Percentiles rank a stretch among this genome's conserved stretches.
phyloP scores from a whole-genome alignment of 1,284 basidiomycete genomes.

The Tetrapyrgos nigripes region DNA sequence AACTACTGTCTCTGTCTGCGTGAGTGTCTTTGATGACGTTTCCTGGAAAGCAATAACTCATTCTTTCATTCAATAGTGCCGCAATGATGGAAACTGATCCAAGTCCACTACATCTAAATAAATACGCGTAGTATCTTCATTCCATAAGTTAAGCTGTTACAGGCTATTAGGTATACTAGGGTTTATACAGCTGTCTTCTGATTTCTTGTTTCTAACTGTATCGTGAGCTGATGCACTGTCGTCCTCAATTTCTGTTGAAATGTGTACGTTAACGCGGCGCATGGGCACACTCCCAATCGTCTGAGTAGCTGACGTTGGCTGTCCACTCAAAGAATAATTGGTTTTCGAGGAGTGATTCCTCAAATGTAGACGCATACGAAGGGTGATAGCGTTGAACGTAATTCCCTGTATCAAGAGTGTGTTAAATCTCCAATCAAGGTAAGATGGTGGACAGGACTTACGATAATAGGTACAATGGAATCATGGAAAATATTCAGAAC shows the following conservation, averaged over 20 bases:
- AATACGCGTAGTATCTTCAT: too few species aligned
- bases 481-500: conserved; percentile 12
- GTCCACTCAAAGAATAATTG: not conserved
- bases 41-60: too few species aligned
- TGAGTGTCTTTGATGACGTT: conserved; percentile 22
- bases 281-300: conserved; percentile 14
- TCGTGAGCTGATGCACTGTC: too few species aligned
- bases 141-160: too few species aligned
- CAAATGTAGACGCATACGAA: not conserved
- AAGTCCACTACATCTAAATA: too few species aligned
- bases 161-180: too few species aligned
- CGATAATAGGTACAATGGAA: conserved; percentile 7
- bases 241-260: not conserved
- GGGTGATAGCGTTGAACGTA: not conserved
- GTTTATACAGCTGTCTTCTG: too few species aligned
- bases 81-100: too few species aligned
- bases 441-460: not conserved
- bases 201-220: too few species aligned
- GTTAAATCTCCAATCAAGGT: not conserved
- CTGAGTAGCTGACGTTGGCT: not conserved
- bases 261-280: conserved; percentile 9
- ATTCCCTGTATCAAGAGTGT: not conserved
- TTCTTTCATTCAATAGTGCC: too few species aligned
- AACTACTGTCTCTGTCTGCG: conserved; percentile 35
- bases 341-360: not conserved